Evolutionary conservation across 805 yeast genomes (phyloP).

Genomic region (Ogataea chonburiensis): DNA sequence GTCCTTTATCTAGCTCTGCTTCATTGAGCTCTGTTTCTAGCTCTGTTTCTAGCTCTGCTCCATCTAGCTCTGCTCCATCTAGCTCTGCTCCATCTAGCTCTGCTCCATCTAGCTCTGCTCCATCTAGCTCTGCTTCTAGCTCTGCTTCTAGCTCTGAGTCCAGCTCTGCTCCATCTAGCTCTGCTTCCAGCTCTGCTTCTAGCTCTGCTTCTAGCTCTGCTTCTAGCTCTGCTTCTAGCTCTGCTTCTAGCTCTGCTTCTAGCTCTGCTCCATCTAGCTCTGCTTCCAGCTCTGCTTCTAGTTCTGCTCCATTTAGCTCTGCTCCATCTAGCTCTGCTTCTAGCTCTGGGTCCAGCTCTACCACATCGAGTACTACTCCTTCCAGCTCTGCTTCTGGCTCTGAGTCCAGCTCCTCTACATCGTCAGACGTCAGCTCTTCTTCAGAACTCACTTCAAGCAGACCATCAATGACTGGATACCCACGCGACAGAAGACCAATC

Average conservation of each 20-base stretch:
- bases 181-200: neutral
- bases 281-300: neutral
- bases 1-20: too few species aligned
- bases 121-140: neutral
- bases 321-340: too few species aligned
- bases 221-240: neutral
- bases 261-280: too few species aligned
- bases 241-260: too few species aligned
- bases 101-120: neutral
- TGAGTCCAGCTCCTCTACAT: too few species aligned
- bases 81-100: too few species aligned
- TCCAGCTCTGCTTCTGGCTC: too few species aligned
- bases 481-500: neutral
- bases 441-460: too few species aligned
- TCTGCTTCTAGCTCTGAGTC: neutral
- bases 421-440: too few species aligned
- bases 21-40: neutral
- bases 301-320: neutral
- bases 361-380: too few species aligned
- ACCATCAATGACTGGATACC: constrained; percentile 1
- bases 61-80: neutral
- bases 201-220: too few species aligned
- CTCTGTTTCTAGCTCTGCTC: neutral
- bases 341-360: too few species aligned
- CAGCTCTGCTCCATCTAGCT: neutral